Evolutionary conservation across 75 land plant genomes (phyloP).

Genomic region (Pseudotsuga menziesii): DNA sequence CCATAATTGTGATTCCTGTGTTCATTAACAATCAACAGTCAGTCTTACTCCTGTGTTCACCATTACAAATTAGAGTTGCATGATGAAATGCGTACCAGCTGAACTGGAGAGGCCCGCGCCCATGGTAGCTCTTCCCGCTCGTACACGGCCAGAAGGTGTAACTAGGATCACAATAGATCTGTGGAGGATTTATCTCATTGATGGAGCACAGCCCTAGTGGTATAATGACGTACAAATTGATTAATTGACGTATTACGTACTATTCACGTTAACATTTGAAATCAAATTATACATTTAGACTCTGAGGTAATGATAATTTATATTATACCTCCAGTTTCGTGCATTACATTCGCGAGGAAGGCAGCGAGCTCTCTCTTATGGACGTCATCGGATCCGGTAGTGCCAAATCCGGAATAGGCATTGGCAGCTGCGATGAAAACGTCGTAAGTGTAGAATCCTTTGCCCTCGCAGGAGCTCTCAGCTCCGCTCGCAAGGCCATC

Average conservation of each 20-base stretch:
- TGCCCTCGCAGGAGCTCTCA: conserved; percentile 19
- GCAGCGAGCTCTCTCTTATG: conserved; percentile 70
- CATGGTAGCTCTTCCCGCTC: conserved; percentile 4
- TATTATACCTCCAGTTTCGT: conserved; percentile 40
- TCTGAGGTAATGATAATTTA: no score
- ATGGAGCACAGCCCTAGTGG: not conserved
- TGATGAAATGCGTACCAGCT: not conserved
- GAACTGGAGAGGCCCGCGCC: conserved; percentile 1
- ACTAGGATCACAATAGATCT: not conserved
- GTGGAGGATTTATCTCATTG: not conserved
- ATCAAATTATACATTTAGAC: no score
- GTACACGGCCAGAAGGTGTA: not conserved
- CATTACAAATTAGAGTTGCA: no score
- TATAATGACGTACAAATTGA: not conserved
- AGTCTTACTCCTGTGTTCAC: no score
- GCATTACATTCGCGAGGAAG: conserved; percentile 60
- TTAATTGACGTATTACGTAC: no score
- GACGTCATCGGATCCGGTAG: conserved; percentile 22
- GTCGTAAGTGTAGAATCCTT: conserved; percentile 31
- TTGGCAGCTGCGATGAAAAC: conserved; percentile 36
- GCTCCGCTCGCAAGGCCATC: conserved; percentile 31
- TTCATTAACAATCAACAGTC: no score
- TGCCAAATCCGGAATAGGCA: conserved; percentile 41
- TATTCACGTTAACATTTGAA: no score
- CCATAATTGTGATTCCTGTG: conserved; percentile 73